Conservation (phyloP, 2,329 filamentous ascomycete genomes). For the Phialocephala subalpina region DNA sequence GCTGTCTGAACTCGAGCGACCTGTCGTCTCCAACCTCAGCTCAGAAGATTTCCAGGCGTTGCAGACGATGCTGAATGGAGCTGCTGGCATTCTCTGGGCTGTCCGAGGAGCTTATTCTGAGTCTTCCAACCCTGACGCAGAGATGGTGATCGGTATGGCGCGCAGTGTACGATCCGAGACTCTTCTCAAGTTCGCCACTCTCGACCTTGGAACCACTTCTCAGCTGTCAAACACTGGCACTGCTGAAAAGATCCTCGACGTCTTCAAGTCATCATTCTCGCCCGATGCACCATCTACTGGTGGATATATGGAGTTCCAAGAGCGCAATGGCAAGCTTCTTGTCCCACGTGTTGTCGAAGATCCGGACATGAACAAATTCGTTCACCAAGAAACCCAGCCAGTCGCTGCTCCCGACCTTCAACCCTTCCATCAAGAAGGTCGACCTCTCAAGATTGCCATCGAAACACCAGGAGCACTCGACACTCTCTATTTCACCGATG, state of each 20-base stretch:
- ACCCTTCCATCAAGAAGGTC: conserved; percentile 47
- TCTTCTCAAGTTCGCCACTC: conserved; percentile 36
- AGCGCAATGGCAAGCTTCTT: conserved; percentile 39
- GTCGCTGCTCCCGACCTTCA: conserved; percentile 47
- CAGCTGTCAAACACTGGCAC: conserved; percentile 46
- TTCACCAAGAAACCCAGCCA: conserved; percentile 52
- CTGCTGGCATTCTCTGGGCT: conserved; percentile 56
- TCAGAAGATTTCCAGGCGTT: conserved; percentile 51
- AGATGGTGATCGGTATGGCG: conserved; percentile 41
- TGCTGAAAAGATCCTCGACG: conserved; percentile 27
- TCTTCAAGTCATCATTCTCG: conserved; percentile 33
- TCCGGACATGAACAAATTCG: conserved; percentile 46
- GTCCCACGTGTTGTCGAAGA: conserved; percentile 36
- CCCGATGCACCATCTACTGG: conserved; percentile 10
- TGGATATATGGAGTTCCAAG: conserved; percentile 37
- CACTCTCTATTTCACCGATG: conserved; percentile 39
- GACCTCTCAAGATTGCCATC: conserved; percentile 38
- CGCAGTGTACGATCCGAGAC: conserved; percentile 41
- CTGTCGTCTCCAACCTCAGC: conserved; percentile 50
- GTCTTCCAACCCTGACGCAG: conserved; percentile 33
- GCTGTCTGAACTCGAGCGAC: conserved; percentile 52
- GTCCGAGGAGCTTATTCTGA: conserved; percentile 52
- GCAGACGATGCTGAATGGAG: conserved; percentile 47
- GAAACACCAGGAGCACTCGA: conserved; percentile 39
- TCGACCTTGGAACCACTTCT: conserved; percentile 33